Base-by-base conservation (phyloP, 2,329 filamentous ascomycete genomes). In the Colletotrichum sp. region DNA sequence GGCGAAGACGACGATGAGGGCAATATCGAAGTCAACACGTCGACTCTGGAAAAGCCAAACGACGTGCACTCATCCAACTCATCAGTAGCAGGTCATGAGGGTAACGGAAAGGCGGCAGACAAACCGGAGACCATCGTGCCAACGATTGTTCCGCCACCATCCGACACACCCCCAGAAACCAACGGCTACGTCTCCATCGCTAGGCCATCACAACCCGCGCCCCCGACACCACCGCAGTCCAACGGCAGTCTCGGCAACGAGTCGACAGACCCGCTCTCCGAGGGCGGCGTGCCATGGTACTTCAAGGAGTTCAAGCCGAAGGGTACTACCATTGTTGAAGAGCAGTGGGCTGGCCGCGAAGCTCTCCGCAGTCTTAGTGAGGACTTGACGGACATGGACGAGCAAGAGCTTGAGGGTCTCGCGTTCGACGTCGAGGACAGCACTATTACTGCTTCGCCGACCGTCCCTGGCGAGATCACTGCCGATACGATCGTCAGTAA, bases 211-310 rank as follows among this genome's bases (percentile, higher is more conserved):
- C 83, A 84, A 48, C 79, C 85, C 9, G 86, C 84, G 0, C 92
- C 93, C 4, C 90, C 93, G 13, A 94, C 93, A 3, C 93, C 93
- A 30, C 93, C 93, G 2, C 89, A 92, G 68, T 94, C 91, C 1
- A 92, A 91, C 77, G 90, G 90, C 59, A 91, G 90, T 77, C 84
- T 90, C 16, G 84, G 83, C 59, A 85, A 85, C 55, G 84, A 85
- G 71, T 83, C 88, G 3, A 77, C 81, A 5, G 90, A 92, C 43
- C 86, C 90, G 14, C 86, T 95, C 59, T 90, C 90, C 4, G 89
- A 93, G 64, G 96, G 96, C 73, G 96, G 96, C 38, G 88, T 98
- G 14, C 92, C 95, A 9, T 98, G 96, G 95, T 98, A 98, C 83
- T 90, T 98, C 74, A 91, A 94, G 80, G 90, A 91, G 10, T 97